Base-by-base conservation (phyloP, 805 yeast genomes). In the Candida ipomoeae region DNA sequence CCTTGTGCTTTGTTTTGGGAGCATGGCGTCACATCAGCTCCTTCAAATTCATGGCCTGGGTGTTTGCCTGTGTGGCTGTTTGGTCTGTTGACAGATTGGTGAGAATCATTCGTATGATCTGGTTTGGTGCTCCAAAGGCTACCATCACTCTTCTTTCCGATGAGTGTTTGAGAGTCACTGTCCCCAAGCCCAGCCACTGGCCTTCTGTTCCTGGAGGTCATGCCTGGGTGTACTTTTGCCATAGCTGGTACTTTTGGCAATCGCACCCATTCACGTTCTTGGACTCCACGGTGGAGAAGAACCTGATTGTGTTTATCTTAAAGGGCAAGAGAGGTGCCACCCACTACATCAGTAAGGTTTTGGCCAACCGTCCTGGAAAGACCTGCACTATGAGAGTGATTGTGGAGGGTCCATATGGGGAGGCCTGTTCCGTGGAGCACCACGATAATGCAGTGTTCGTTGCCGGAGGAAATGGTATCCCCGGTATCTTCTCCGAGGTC, bases 391-490 rank as follows among this genome's bases (percentile, higher is more conserved):
- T 71, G 21, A 58, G 73, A 48, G 74, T 73, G 17, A 62, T 63
- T 7, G 62, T 72, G 10, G 92, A 87, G 60, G 92, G 92, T 1
- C 90, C 92, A 1, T 87, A 87, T 59, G 89, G 92, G 2, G 70
- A 72, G 32, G 56, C 77, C 2, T 63, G 80, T 3, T 77, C 83
- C 1, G 68, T 80, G 13, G 65, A 70, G 34, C 67, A 71, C 39
- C 84, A 77, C 57, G 78, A 80, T 44, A 75, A 78, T 51, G 77
- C 83, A 5, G 74, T 85, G 5, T 74, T 84, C 40, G 57, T 86
- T 26, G 85, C 91, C 5, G 91, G 89, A 40, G 92, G 94, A 33
- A 82, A 83, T 49, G 95, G 94, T 48, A 73, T 87, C 48, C 84
- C 92, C 0, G 87, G 83, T n/a, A 67, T 75, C 23, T 66, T 70